Evolutionary conservation across 352 stramenopile genomes (phyloP).

Genomic region (Phytophthora macrochlamydospora): DNA sequence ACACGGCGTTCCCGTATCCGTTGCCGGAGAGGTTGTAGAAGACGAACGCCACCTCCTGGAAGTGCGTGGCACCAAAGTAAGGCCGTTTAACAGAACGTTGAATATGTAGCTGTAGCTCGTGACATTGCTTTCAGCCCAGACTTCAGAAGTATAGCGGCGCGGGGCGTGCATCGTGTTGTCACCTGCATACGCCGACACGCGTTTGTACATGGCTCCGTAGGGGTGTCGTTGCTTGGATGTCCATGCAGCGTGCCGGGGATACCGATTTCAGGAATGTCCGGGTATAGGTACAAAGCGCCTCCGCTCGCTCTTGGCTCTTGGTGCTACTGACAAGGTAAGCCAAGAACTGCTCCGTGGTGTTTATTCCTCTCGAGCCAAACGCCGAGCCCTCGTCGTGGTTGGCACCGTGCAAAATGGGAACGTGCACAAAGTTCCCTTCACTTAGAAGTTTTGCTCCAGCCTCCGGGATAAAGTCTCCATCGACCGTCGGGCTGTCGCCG

Average conservation of each 20-base stretch:
- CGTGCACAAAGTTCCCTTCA: not conserved
- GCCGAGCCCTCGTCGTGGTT: slow-evolving; percentile 21
- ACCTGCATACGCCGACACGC: slow-evolving; percentile 20
- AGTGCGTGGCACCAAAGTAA: slow-evolving; percentile 28
- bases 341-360: slow-evolving; percentile 11
- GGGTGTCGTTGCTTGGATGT: slow-evolving; percentile 3
- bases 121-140: slow-evolving; percentile 25
- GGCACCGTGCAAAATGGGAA: slow-evolving; percentile 16
- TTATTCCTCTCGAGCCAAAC: slow-evolving; percentile 5
- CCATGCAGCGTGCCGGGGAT: slow-evolving; percentile 22
- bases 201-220: slow-evolving; percentile 28
- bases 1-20: slow-evolving; percentile 29
- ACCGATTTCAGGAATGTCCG: slow-evolving; percentile 19
- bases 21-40: slow-evolving; percentile 32
- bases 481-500: slow-evolving; percentile 5
- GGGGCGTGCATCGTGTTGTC: slow-evolving; percentile 22
- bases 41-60: slow-evolving; percentile 35
- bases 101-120: slow-evolving; percentile 37
- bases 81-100: slow-evolving; percentile 21
- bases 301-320: not conserved
- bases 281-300: slow-evolving; percentile 19
- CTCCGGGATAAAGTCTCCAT: slow-evolving; percentile 15
- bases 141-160: slow-evolving; percentile 23
- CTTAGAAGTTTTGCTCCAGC: slow-evolving; percentile 1
- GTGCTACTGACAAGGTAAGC: slow-evolving; percentile 1